phyloP scores from a whole-genome alignment of 768 basidiomycete species.

The Crucibulum laeve region DNA sequence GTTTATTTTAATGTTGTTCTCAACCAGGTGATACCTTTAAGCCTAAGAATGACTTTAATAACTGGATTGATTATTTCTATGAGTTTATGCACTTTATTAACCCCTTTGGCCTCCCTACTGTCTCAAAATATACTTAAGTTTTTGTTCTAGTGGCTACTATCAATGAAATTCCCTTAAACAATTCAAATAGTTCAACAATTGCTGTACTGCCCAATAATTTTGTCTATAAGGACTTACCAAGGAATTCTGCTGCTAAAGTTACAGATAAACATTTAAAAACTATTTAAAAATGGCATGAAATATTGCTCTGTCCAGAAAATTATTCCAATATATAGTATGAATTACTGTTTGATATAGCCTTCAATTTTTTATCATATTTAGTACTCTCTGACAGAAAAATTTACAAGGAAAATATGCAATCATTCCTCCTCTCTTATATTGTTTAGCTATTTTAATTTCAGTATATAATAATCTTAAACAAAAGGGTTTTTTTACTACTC shows the following conservation, averaged over 20 bases:
- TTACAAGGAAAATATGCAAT: too few relatives aligned
- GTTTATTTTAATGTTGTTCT: neutral
- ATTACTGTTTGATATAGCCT: too few relatives aligned
- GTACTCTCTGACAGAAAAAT: too few relatives aligned
- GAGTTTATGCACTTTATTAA: neutral
- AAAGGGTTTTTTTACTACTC: neutral
- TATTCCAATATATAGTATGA: too few relatives aligned
- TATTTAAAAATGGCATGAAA: too few relatives aligned
- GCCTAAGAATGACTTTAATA: neutral
- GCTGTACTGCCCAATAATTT: too few relatives aligned
- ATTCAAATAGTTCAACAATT: neutral
- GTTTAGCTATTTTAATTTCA: neutral
- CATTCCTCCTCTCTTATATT: too few relatives aligned
- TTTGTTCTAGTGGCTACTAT: neutral
- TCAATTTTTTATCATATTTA: too few relatives aligned
- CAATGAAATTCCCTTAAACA: neutral
- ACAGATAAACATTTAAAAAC: too few relatives aligned
- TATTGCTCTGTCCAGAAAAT: too few relatives aligned
- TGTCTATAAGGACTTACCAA: too few relatives aligned
- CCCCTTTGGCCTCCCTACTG: neutral
- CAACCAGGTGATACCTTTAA: neutral
- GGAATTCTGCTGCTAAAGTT: too few relatives aligned
- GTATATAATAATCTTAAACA: neutral
- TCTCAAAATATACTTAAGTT: neutral
- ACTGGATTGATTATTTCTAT: neutral